Evolutionary conservation across 768 basidiomycete genomes (phyloP).

Genomic region (Rossbeevera mucosa): DNA sequence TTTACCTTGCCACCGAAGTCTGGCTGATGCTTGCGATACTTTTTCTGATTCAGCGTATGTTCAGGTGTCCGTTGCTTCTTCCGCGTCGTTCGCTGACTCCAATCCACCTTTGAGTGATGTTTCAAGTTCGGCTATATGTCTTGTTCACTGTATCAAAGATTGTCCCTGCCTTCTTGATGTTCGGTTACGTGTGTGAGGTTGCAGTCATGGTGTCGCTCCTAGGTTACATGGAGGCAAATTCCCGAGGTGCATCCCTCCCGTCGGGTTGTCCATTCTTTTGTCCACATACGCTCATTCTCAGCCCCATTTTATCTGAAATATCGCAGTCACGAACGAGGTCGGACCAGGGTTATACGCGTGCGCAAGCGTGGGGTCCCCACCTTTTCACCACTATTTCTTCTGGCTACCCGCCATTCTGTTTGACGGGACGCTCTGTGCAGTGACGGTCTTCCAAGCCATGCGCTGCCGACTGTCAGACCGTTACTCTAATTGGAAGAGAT

Average conservation of each 20-base stretch:
- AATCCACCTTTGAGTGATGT: constrained; percentile 5
- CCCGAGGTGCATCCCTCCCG: neutral
- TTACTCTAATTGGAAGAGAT: neutral
- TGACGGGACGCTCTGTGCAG: constrained; percentile 7
- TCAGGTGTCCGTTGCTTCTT: neutral
- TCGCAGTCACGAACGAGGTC: constrained; percentile 10
- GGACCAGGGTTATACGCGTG: constrained; percentile 4
- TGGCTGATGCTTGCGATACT: constrained; percentile 1
- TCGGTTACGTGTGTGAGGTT: constrained; percentile 11
- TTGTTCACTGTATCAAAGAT: constrained; percentile 7
- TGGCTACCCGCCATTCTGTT: constrained; percentile 11
- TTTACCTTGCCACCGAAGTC: constrained; percentile 1
- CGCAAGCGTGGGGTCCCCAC: neutral
- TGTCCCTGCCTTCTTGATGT: constrained; percentile 4
- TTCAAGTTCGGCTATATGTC: constrained; percentile 12
- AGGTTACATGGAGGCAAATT: neutral
- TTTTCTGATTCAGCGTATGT: constrained; percentile 6
- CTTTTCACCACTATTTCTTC: neutral
- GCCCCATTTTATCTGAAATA: neutral
- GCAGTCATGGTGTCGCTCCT: constrained; percentile 1
- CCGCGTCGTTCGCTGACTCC: neutral
- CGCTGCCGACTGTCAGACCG: neutral
- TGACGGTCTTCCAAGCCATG: constrained; percentile 5
- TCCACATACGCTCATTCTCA: neutral
- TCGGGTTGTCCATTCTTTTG: neutral